Base-by-base conservation (phyloP, 495 filamentous ascomycete genomes). In the Neurospora tetrasperma region DNA sequence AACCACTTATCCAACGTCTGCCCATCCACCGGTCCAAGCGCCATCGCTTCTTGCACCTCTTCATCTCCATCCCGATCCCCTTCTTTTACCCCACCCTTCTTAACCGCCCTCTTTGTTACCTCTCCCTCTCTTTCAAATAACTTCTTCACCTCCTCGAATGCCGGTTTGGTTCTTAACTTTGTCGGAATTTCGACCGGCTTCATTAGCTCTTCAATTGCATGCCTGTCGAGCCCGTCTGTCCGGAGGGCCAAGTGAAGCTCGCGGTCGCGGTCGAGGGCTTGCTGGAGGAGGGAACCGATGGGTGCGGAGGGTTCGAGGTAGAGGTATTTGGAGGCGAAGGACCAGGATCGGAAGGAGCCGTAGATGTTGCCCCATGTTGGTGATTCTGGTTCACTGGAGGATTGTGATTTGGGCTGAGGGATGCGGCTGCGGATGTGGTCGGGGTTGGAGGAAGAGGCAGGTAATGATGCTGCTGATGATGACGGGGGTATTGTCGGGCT, bases 201-300 rank as follows among this genome's bases (percentile, higher is more conserved):
- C 54, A 66, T 66, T 9, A 66, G 27, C 27, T 66, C 54, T 38
- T 66, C 9, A 11, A 66, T 12, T 20, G 14, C 20, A 18, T 4
- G 12, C 27, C 7, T 46, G 8, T 46, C 42, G 14, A 43, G 5
- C 48, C 14, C 23, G 12, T 31, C 6, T 14, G n/a, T 8, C 31
- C 16, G 11, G 16, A 43, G 38, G 5, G 68, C 71, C 7, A 70
- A 8, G 44, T 66, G 71, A 71, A 74, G 62, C 10, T 31, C 16
- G n/a, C 43, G 66, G 40, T 74, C 73, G 66, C 23, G 23, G 18
- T 62, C 71, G 40, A 74, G 73, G 5, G 73, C 73, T 16, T 12
- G 42, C 3, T 42, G 66, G 7, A 74, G 43, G 23, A 73, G 40
- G 7, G 39, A 18, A 42, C 73, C 68, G 39, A 74, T 68, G 39